A percentile compares a stretch with the other conserved stretches of the same genome.
These are phyloP conservation scores for Lasiosphaeria ovina DNA, from an alignment of 495 filamentous ascomycete genomes.

Conservation along the genomic window DNA sequence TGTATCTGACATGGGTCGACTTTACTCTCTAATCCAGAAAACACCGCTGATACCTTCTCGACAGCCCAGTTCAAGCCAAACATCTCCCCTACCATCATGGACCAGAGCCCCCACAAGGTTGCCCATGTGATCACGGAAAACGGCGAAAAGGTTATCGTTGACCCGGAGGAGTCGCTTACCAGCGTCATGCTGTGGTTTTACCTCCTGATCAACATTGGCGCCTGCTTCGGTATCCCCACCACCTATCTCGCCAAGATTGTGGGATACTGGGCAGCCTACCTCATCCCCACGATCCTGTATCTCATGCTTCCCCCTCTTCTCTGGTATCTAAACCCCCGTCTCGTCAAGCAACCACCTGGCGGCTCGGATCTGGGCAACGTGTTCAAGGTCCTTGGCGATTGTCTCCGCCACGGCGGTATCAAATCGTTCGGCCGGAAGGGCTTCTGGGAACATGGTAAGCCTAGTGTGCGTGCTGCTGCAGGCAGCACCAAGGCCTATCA, in stretches of 20 bases:
- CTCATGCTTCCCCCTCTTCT: constrained; percentile 53
- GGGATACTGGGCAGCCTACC: constrained; percentile 70
- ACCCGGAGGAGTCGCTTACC: constrained; percentile 71
- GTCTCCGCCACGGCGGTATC: constrained; percentile 52
- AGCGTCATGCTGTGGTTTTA: constrained; percentile 67
- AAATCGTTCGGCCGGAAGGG: constrained; percentile 49
- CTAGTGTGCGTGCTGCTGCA: constrained; percentile 48
- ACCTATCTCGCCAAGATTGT: constrained; percentile 47
- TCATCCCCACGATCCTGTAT: constrained; percentile 62
- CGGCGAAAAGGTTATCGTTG: constrained; percentile 73
- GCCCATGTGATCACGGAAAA: constrained; percentile 61
- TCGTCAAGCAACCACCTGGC: constrained; percentile 48
- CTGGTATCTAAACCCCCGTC: constrained; percentile 45
- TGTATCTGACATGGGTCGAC: constrained; percentile 25
- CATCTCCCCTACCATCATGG: constrained; percentile 65
- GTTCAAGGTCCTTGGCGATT: constrained; percentile 49
- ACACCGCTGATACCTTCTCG: neutral
- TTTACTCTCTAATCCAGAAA: neutral
- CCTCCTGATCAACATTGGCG: constrained; percentile 72
- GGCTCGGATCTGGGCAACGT: constrained; percentile 55
- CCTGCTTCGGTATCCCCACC: constrained; percentile 54
- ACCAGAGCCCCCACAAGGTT: constrained; percentile 60
- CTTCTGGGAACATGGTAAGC: constrained; percentile 61
- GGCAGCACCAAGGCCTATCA: constrained; percentile 41
- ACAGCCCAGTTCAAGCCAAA: constrained; percentile 64